phyloP scores from a whole-genome alignment of 2,329 filamentous ascomycete species.

The Xylariaceae sp. region DNA sequence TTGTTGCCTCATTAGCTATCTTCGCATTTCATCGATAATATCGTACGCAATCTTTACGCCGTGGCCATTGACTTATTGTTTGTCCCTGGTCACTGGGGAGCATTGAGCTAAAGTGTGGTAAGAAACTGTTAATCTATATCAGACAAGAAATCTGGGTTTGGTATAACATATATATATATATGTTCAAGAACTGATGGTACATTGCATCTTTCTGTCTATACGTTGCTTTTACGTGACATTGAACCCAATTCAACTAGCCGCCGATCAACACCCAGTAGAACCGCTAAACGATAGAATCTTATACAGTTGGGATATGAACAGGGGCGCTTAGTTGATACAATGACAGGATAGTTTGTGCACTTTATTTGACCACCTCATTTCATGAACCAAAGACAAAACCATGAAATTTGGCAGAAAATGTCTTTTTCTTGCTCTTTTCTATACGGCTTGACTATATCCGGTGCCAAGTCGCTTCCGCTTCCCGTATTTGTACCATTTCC shows the following conservation, averaged over 20 bases:
- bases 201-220: constrained; percentile 9
- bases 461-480: constrained; percentile 59
- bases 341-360: too few relatives aligned
- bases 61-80: too few relatives aligned
- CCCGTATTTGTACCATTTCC: constrained; percentile 78
- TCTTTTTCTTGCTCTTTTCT: constrained; percentile 31
- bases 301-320: constrained; percentile 12
- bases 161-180: neutral
- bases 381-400: neutral
- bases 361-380: neutral
- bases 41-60: too few relatives aligned
- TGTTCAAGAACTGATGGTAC: constrained; percentile 8
- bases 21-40: too few relatives aligned
- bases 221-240: neutral
- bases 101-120: too few relatives aligned
- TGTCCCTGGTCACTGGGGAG: too few relatives aligned
- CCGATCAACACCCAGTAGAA: constrained; percentile 1
- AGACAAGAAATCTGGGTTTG: too few relatives aligned
- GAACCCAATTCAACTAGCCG: neutral
- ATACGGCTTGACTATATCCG: constrained; percentile 72
- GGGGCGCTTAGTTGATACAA: too few relatives aligned
- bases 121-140: too few relatives aligned
- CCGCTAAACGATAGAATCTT: constrained; percentile 2
- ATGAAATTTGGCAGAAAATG: neutral
- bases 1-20: too few relatives aligned